Evolutionary conservation across 2,329 filamentous ascomycete genomes (phyloP), one percentile per base, ranked within the genome.

Genomic region (Phyllosticta citriasiana): DNA sequence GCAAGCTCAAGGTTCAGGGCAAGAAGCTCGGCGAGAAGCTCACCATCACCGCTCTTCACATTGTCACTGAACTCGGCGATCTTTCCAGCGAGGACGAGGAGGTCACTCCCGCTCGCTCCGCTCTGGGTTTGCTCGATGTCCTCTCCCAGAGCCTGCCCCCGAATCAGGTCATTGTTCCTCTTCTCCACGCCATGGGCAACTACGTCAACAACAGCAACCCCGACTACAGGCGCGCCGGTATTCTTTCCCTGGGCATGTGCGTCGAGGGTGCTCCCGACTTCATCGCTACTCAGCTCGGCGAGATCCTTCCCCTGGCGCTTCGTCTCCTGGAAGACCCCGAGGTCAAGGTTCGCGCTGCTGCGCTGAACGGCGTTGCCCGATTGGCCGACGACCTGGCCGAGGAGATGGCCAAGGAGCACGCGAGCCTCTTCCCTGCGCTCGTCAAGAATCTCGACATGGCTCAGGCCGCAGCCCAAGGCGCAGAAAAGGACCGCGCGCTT

Each of bases 231-330:
- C 89, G 93, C 76, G 92, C 93, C 60, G 92, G 89, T 76, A 94
- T 97, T 71, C 82, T 97, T 64, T 88, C 93, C 56, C 83, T 99
- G 4, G 93, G 93, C 63, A 95, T 93, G 79, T 93, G 90, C 68
- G 93, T 96, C 59, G 94, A 97, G 79, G 94, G 94, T 68, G 93
- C 94, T 30, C 94, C 94, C 16, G 94, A 99, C 74, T 99, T 97
- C 76, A 91, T 97, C 70, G 91, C 90, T 65, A 96, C 92, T 22
- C 94, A 99, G 76, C 84, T 97, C 64, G 82, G 88, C 70, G 84
- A 88, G 66, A 88, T 97, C 66, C 84, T 97, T 73, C 94, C 94
- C 56, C 82, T 89, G 67, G 86, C 97, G 63, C 81, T 97, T 62
- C 86, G 85, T 69, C 82, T 97, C 8, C 84, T 99, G 50, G 82